These are phyloP conservation scores for Parascedosporium putredinis DNA, from an alignment of 2,329 filamentous ascomycete genomes.

Conservation along the genomic window DNA sequence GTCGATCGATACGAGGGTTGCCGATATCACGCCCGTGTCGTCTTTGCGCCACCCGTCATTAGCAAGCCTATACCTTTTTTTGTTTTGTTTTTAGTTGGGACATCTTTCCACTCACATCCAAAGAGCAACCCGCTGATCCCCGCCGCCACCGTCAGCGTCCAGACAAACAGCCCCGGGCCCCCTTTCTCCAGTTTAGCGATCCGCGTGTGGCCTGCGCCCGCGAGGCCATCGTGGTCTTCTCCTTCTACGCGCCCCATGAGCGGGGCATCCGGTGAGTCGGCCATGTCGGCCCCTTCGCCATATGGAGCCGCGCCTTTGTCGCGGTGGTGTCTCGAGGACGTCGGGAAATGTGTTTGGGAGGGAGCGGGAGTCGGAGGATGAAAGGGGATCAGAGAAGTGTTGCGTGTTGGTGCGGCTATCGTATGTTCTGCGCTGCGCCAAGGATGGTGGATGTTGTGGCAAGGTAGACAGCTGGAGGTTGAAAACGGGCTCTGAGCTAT, in stretches of 20 bases:
- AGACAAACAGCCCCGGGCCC: slow-evolving; percentile 41
- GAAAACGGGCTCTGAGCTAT: too few relatives aligned
- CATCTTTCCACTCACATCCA: slow-evolving; percentile 58
- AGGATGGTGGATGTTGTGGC: too few relatives aligned
- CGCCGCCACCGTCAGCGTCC: slow-evolving; percentile 52
- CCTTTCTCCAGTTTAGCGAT: not conserved
- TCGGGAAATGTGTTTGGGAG: too few relatives aligned
- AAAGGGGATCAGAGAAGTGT: too few relatives aligned
- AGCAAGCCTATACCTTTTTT: too few relatives aligned
- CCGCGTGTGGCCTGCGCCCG: not conserved
- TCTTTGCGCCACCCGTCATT: slow-evolving; percentile 28
- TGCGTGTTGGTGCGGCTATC: too few relatives aligned
- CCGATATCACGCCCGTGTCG: slow-evolving; percentile 59
- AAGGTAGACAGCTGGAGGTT: too few relatives aligned
- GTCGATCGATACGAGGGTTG: slow-evolving; percentile 54
- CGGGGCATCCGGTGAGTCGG: slow-evolving; percentile 5
- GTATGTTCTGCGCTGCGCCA: too few relatives aligned
- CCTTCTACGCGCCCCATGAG: slow-evolving; percentile 5
- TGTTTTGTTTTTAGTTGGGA: too few relatives aligned
- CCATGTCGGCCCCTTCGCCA: not conserved
- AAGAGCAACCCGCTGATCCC: slow-evolving; percentile 59
- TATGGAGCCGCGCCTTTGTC: not conserved
- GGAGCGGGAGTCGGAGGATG: too few relatives aligned
- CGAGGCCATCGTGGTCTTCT: not conserved
- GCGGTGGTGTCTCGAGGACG: too few relatives aligned